These are phyloP conservation scores for Cordyceps sp. DNA, from an alignment of 2,329 filamentous ascomycete species.

Conservation along the genomic window DNA sequence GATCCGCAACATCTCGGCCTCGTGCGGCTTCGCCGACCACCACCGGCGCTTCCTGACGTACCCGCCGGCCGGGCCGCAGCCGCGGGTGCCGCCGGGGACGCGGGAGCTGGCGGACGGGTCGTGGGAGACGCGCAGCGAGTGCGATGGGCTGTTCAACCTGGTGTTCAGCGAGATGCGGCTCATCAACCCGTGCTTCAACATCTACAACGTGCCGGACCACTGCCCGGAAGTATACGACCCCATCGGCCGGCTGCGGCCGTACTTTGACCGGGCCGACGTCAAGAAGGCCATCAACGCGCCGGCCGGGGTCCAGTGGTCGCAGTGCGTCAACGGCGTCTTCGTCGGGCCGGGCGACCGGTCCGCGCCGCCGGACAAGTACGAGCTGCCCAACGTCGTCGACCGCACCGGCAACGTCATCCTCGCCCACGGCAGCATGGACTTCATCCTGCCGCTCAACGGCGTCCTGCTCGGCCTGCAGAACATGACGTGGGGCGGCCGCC, in stretches of 20 bases:
- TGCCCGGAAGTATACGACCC: slow-evolving; percentile 58
- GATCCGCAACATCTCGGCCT: slow-evolving; percentile 32
- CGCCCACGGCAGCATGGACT: slow-evolving; percentile 55
- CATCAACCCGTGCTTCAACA: slow-evolving; percentile 64
- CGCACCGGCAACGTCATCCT: slow-evolving; percentile 57
- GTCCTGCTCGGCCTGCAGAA: slow-evolving; percentile 61
- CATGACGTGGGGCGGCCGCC: slow-evolving; percentile 60
- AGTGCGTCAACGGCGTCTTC: slow-evolving; percentile 5
- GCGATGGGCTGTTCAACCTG: slow-evolving; percentile 37
- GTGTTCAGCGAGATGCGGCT: slow-evolving; percentile 34
- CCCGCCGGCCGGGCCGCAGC: slow-evolving; percentile 47
- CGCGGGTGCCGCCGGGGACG: slow-evolving; percentile 26
- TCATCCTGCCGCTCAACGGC: slow-evolving; percentile 49
- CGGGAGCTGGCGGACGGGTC: slow-evolving; percentile 11
- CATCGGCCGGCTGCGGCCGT: slow-evolving; percentile 54
- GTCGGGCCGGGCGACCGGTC: slow-evolving; percentile 8
- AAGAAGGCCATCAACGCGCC: slow-evolving; percentile 52
- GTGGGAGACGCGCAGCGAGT: slow-evolving; percentile 24
- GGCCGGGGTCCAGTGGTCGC: slow-evolving; percentile 8
- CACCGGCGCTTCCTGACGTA: slow-evolving; percentile 46
- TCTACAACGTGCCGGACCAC: slow-evolving; percentile 56
- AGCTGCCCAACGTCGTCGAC: slow-evolving; percentile 57
- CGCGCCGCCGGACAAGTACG: slow-evolving; percentile 32
- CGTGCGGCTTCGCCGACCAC: slow-evolving; percentile 47
- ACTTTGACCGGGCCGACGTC: slow-evolving; percentile 57